Base-by-base conservation (phyloP, 176 grass and related monocot species). In the Eragrostis nindensis region DNA sequence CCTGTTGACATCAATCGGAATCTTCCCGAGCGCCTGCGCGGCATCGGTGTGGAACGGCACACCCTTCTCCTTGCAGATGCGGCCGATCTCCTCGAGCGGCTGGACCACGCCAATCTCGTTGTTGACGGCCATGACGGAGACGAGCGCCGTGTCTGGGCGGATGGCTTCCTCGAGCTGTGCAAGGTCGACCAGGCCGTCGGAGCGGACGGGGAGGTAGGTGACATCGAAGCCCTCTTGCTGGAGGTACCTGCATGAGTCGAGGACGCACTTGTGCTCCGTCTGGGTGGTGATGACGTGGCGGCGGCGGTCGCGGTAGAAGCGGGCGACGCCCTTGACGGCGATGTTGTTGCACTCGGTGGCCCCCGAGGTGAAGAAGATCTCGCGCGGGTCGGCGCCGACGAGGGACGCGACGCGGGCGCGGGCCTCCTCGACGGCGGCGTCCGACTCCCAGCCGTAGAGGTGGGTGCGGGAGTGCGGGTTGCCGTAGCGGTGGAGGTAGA, bases 401-500 rank as follows among this genome's bases (percentile, higher is more conserved):
- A 95, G 81, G 1, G 63, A 15, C 0, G 90, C 90, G 5, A 98
- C 75, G 27, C 52, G 81, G 10, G 90, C 78, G 71, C 95, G 95
- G 11, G 95, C 90, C 2, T 42, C 55, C 88, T 98, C 92, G 43
- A 98, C 95, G 52, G 95, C 95, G 11, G 92, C 84, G 62, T 98
- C 95, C 11, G 95, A 98, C 70, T 98, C 95, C 95, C 95, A 98
- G 57, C 92, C 95, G 84, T 95, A 98, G 83, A 98, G 88, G 55
- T 98, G 95, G 62, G 95, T 98, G 60, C 92, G 90, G 32, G 95
- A 98, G 88, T 98, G 95, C 32, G 95, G 95, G 81, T 98, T 98
- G 5, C 95, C 92, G 81, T 83, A 98, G 70, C 86, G 81, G 78
- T 90, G 83, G 59, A 98, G 84, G 90, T 98, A 98, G 86, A 84